These are phyloP conservation scores for Parastagonospora nodorum DNA, from an alignment of 2,329 filamentous ascomycete species.

Conservation along the genomic window DNA sequence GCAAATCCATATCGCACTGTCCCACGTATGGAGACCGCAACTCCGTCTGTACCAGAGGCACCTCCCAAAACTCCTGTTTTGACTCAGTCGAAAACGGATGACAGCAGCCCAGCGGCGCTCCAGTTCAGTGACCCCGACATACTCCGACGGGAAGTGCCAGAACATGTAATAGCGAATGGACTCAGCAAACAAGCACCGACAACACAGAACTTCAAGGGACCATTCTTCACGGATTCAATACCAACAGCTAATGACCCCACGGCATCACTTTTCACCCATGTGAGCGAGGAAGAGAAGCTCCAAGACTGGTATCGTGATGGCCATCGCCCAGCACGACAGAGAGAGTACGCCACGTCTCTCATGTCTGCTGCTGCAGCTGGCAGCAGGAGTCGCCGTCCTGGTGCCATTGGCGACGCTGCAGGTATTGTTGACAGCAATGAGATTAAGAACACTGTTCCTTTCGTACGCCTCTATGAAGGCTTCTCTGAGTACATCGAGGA, in stretches of 20 bases:
- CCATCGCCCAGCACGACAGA: constrained; percentile 29
- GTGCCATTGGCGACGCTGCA: constrained; percentile 16
- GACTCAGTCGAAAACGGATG: not conserved
- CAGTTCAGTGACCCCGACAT: constrained; percentile 37
- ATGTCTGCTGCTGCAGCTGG: constrained; percentile 21
- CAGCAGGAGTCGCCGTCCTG: constrained; percentile 12
- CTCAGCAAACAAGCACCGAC: constrained; percentile 32
- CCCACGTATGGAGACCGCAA: constrained; percentile 21
- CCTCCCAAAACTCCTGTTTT: not conserved
- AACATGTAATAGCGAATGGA: constrained; percentile 31
- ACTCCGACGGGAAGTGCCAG: constrained; percentile 9
- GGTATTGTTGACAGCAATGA: not conserved
- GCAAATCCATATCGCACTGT: constrained; percentile 27
- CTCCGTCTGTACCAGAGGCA: not conserved
- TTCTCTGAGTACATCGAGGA: constrained; percentile 49
- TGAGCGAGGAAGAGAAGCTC: constrained; percentile 44
- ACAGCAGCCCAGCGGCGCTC: constrained; percentile 9
- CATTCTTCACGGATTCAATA: constrained; percentile 42
- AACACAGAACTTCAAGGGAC: constrained; percentile 43
- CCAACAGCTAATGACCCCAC: constrained; percentile 36
- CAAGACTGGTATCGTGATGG: constrained; percentile 49
- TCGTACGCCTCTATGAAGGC: constrained; percentile 51
- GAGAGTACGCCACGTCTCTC: constrained; percentile 30
- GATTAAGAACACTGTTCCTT: constrained; percentile 40
- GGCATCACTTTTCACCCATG: constrained; percentile 24